These are phyloP conservation scores for Rhodotorula taiwanensis DNA, from an alignment of 768 basidiomycete species.

Conservation along the genomic window DNA sequence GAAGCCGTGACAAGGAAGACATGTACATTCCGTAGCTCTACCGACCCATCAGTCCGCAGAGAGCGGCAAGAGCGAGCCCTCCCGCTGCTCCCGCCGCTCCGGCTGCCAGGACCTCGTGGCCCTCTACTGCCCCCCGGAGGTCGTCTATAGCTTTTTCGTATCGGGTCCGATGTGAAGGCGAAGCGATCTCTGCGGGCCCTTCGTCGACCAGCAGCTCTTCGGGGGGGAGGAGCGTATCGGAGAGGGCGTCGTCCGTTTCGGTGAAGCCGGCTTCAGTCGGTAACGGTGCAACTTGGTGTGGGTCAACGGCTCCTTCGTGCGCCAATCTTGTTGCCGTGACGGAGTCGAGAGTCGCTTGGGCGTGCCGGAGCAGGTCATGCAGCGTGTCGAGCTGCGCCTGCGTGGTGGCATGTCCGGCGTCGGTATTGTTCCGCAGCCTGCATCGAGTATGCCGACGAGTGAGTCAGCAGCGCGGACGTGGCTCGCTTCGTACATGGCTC, in stretches of 20 bases:
- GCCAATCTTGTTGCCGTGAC: too few relatives aligned
- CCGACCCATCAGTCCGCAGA: background rate
- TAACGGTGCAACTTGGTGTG: too few relatives aligned
- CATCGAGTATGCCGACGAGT: accelerated
- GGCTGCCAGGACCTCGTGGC: constrained; percentile 7
- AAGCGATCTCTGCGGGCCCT: too few relatives aligned
- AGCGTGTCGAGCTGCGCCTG: constrained; percentile 14
- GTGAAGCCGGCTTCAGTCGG: background rate
- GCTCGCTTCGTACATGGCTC: too few relatives aligned
- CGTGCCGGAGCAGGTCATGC: constrained; percentile 18
- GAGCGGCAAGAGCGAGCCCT: background rate
- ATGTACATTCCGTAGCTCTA: too few relatives aligned
- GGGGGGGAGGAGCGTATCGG: background rate
- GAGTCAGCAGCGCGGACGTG: background rate
- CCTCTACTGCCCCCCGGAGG: constrained; percentile 2
- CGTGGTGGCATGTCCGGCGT: constrained; percentile 23
- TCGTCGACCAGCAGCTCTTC: background rate
- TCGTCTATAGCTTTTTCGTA: background rate
- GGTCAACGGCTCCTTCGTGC: too few relatives aligned
- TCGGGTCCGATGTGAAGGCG: too few relatives aligned
- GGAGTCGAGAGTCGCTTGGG: constrained; percentile 24
- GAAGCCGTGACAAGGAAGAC: too few relatives aligned
- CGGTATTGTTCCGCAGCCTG: constrained; percentile 20
- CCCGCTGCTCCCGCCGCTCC: constrained; percentile 14
- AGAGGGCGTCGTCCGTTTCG: background rate